phyloP scores from a whole-genome alignment of 306 rosid species.

The Glycyrrhiza uralensis region DNA sequence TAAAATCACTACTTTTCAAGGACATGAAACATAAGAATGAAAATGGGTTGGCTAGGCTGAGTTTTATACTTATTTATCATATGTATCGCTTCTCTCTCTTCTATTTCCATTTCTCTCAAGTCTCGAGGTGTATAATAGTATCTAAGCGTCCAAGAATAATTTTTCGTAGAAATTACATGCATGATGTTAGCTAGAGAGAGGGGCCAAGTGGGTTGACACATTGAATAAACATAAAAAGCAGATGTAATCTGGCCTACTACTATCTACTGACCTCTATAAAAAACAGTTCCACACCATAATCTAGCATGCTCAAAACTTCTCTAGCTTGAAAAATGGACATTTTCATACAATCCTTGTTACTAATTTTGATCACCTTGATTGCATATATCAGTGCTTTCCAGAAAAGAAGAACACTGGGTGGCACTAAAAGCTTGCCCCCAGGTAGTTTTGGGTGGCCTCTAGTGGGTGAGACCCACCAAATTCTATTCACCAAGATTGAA shows the following conservation, averaged over 20 bases:
- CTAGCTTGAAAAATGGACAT: slow-evolving; percentile 18
- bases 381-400: not conserved
- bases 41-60: no score
- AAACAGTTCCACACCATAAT: not conserved
- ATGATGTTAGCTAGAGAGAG: not conserved
- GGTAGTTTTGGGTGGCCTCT: slow-evolving; percentile 69
- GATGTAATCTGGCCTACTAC: not conserved
- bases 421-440: slow-evolving; percentile 46
- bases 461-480: slow-evolving; percentile 49
- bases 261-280: slow-evolving; percentile 2
- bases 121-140: no score
- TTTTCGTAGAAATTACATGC: no score
- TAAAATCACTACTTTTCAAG: no score
- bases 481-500: slow-evolving; percentile 45
- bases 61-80: no score
- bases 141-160: no score
- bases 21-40: no score
- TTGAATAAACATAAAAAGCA: no score
- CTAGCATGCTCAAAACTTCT: not conserved
- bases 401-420: not conserved
- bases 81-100: no score
- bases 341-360: slow-evolving; percentile 19
- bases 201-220: no score
- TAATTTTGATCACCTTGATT: slow-evolving; percentile 22
- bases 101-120: no score